Percentiles rank a stretch among this genome's conserved stretches.
phyloP scores from a whole-genome alignment of 83 land plant species.

The Isoetes engelmannii region DNA sequence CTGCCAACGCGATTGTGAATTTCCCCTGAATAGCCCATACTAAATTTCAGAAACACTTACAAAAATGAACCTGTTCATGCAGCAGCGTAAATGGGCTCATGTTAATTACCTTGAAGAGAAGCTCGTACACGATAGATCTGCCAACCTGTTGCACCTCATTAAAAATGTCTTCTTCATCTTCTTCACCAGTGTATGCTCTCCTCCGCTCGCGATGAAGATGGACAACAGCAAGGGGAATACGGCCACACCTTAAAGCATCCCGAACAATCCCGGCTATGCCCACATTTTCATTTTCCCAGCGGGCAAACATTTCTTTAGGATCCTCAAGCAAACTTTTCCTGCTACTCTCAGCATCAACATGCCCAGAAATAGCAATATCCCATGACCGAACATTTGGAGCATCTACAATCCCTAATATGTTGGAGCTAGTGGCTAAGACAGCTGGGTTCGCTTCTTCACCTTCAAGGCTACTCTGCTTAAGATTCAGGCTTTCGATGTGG shows the following conservation, averaged over 20 bases:
- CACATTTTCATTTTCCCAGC: slow-evolving; percentile 66
- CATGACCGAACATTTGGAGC: background rate
- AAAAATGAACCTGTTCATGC: background rate
- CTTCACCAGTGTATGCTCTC: slow-evolving; percentile 5
- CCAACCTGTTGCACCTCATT: slow-evolving; percentile 77
- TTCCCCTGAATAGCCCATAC: slow-evolving; percentile 55
- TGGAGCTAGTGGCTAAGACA: too few relatives aligned
- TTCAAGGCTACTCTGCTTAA: too few relatives aligned
- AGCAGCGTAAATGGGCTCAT: background rate
- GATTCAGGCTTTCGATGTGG: background rate
- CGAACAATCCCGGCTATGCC: slow-evolving; percentile 63
- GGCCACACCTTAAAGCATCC: slow-evolving; percentile 80
- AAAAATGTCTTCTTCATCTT: slow-evolving; percentile 52
- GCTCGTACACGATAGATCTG: slow-evolving; percentile 80
- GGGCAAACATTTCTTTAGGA: slow-evolving; percentile 76
- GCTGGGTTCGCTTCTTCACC: background rate
- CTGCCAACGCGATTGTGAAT: slow-evolving; percentile 60
- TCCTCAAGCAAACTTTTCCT: slow-evolving; percentile 37
- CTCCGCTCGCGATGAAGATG: slow-evolving; percentile 62
- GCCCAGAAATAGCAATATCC: slow-evolving; percentile 29
- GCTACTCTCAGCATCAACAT: slow-evolving; percentile 17
- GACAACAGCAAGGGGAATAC: slow-evolving; percentile 86
- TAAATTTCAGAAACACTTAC: background rate
- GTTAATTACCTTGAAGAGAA: slow-evolving; percentile 66
- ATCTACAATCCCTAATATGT: too few relatives aligned